phyloP scores from a whole-genome alignment of 2,329 filamentous ascomycete genomes.

The Polychaeton citri region DNA sequence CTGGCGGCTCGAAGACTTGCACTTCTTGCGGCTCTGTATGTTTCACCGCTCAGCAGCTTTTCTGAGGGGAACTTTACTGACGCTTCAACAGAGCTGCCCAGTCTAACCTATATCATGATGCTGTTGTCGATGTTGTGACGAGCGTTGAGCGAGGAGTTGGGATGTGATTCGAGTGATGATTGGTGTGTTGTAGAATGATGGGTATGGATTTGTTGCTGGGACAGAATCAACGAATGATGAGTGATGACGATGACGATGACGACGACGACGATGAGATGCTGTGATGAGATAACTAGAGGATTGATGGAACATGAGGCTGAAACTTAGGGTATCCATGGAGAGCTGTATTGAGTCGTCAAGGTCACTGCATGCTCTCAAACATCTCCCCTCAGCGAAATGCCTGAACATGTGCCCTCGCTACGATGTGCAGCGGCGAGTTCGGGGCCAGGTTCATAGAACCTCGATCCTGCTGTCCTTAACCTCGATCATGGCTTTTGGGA shows the following conservation, averaged over 20 bases:
- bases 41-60: not conserved
- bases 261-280: not conserved
- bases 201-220: not conserved
- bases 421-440: no score
- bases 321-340: not conserved
- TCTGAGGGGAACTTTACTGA: not conserved
- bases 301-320: not conserved
- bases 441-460: no score
- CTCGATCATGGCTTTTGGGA: no score
- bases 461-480: no score
- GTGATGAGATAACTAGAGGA: not conserved
- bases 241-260: not conserved
- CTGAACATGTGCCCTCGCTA: not conserved
- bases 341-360: not conserved
- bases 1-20: constrained; percentile 19
- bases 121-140: not conserved
- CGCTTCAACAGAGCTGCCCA: not conserved
- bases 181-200: not conserved
- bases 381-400: not conserved
- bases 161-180: not conserved
- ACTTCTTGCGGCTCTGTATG: constrained; percentile 19
- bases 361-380: not conserved
- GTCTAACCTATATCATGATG: not conserved
- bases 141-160: not conserved
- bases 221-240: not conserved